Evolutionary conservation across 441 rosid species (phyloP), one percentile per base, ranked within the genome.

Genomic region (Brassica balearica): DNA sequence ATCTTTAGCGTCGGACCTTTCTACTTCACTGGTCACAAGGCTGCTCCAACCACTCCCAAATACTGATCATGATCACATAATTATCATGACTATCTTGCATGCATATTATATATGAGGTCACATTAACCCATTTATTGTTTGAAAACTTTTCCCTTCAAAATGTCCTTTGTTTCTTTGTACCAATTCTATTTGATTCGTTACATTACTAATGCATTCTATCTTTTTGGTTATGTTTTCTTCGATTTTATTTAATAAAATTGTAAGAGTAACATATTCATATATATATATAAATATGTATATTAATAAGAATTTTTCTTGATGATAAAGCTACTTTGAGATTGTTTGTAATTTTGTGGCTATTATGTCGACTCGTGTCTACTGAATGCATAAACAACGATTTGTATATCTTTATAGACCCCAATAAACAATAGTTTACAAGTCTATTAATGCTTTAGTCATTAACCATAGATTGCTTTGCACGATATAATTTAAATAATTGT

Each of bases 1-100:
- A 46, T 85, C 56, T 89, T 81, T 78, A 55, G 84, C 0, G 83
- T 83, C 1, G 83, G 79, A 0, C 85, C 88, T 46, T 84, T 83
- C 78, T 78, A 79, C 81, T 85, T 75, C 81, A 75, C 78, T 67
- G 60, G 68, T 62, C 12, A 81, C 7, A 60, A 78, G 19, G 55
- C 84, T 19, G 63, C 65, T 27, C 48, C 76, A 1, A 51, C 65
- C 56, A 34, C 68, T 66, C 68, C 79, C 27, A 62, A 62, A 9
- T 71, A 71, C 36, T 59, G 55, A 71, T 17, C 15, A 53, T 34
- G 27, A 2, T 38, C 51, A 19, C 25, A 64, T 8, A 3, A 8
- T 53, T 5, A 65, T 65, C 15, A 11, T 4, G 4, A 36, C 20
- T 12, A 65, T 10, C 17, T 17, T 66, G n/a, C 53, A 20, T 65